Conservation (phyloP, 768 basidiomycete genomes). For the Suillus alpinus region DNA sequence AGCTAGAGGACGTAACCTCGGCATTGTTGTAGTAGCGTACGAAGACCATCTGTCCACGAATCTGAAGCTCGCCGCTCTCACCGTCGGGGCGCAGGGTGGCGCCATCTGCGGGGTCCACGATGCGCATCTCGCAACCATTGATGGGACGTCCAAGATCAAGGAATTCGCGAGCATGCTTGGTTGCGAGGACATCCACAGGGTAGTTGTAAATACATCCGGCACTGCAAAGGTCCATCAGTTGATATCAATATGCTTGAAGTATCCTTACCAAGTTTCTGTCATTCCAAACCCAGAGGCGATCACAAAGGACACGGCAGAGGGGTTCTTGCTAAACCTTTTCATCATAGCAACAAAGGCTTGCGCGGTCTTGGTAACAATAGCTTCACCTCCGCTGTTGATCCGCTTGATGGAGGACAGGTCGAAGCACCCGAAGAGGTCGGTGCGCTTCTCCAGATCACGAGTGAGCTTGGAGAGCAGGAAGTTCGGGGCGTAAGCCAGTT, state of each 20-base stretch:
- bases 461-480: conserved; percentile 39
- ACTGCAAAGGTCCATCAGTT: conserved; percentile 4
- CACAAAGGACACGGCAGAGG: conserved; percentile 10
- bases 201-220: conserved; percentile 41
- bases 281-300: conserved; percentile 36
- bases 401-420: conserved; percentile 33
- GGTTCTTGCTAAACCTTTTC: conserved; percentile 21
- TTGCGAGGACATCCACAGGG: conserved; percentile 21
- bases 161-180: conserved; percentile 27
- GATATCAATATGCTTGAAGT: not conserved
- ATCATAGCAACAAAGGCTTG: conserved; percentile 34
- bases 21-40: conserved; percentile 48
- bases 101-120: conserved; percentile 30
- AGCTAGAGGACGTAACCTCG: conserved; percentile 44
- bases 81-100: conserved; percentile 22
- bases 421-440: conserved; percentile 23
- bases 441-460: conserved; percentile 29
- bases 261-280: conserved; percentile 40
- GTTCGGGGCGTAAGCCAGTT: conserved; percentile 37
- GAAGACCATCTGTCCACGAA: conserved; percentile 39
- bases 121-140: conserved; percentile 33
- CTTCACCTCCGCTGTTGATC: conserved; percentile 42
- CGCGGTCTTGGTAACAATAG: conserved; percentile 38
- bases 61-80: conserved; percentile 37
- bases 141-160: conserved; percentile 34